phyloP scores from a whole-genome alignment of 225 moss, liverwort and hornwort species.

The Pseudisothecium myosuroides region DNA sequence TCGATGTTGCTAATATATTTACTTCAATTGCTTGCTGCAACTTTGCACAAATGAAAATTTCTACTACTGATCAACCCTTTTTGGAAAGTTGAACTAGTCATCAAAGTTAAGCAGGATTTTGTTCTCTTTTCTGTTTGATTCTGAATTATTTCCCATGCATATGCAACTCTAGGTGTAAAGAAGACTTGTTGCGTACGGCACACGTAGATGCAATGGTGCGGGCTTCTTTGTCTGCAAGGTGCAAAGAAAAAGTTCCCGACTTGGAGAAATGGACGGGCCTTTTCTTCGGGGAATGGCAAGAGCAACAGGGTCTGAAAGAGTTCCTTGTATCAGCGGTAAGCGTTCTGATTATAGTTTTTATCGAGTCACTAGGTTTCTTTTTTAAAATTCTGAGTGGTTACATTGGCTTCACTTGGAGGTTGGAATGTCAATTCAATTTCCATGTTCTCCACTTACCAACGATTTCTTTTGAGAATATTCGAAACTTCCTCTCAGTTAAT shows the following conservation, averaged over 20 bases:
- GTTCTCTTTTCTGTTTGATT: not conserved
- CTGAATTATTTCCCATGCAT: not conserved
- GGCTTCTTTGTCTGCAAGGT: conserved; percentile 28
- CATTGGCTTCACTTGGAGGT: not conserved
- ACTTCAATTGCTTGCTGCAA: not conserved
- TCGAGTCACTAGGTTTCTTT: not conserved
- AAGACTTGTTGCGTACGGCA: conserved; percentile 49
- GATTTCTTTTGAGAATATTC: not conserved
- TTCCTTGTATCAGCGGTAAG: conserved; percentile 20
- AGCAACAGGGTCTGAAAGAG: conserved; percentile 31
- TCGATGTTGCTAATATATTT: not conserved
- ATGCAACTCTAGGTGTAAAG: conserved; percentile 34
- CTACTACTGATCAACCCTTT: not conserved
- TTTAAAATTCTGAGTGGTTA: not conserved
- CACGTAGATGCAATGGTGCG: conserved; percentile 53
- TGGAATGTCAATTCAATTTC: not conserved
- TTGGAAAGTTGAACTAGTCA: not conserved
- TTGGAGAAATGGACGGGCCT: conserved; percentile 23
- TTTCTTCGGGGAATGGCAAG: conserved; percentile 47
- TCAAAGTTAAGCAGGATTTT: not conserved
- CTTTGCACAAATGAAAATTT: not conserved
- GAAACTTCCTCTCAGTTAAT: not conserved
- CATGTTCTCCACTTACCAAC: not conserved
- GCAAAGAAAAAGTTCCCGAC: conserved; percentile 26
- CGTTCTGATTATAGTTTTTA: not conserved